Base-by-base conservation (phyloP, 164 flowering plant species). In the Dillenia suffruticosa region DNA sequence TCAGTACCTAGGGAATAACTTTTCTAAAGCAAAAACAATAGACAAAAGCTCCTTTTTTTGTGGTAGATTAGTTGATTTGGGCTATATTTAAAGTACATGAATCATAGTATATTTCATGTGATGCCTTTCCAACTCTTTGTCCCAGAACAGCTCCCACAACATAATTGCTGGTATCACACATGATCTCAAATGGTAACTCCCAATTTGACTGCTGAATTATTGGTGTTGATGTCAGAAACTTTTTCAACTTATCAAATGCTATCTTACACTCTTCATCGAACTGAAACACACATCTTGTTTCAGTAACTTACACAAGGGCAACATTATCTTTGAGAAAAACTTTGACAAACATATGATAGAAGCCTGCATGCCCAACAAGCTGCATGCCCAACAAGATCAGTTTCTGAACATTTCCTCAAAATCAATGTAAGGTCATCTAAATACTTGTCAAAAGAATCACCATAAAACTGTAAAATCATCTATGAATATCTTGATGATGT, bases 381-480 rank as follows among this genome's bases (percentile, higher is more conserved):
- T 15, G 70, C 12, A 57, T 67, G 75, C 0, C 71, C 67, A 71
- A 13, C 65, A 9, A 70, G 57, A 26, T 59, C 50, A 46, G 52
- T 70, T 26, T 70, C 62, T 9, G 46, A 12, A 13, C 69, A 59
- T 49, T 62, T 40, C 17, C 60, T 12, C 1, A 60, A 46, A 5
- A 70, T 57, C 5, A 22, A 32, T 12, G 24, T 26, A 2, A 70
- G 46, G 32, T 64, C 59, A 48, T 44, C 10, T 5, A 72, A 17
- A 48, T 67, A 67, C 1, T 1, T n/a, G 13, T 58, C 55, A 63
- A 72, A 60, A 2, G 68, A 58, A 10, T 64, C 57, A 12, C 56
- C 63, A 26, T 55, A 65, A 65, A 12, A 73, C 68, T 12, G 19
- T 45, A 16, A 73, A 68, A 8, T 73, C 76, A 60, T 73, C 76